These are phyloP conservation scores for Boletus rubropictus DNA, from an alignment of 768 basidiomycete species.

Conservation along the genomic window DNA sequence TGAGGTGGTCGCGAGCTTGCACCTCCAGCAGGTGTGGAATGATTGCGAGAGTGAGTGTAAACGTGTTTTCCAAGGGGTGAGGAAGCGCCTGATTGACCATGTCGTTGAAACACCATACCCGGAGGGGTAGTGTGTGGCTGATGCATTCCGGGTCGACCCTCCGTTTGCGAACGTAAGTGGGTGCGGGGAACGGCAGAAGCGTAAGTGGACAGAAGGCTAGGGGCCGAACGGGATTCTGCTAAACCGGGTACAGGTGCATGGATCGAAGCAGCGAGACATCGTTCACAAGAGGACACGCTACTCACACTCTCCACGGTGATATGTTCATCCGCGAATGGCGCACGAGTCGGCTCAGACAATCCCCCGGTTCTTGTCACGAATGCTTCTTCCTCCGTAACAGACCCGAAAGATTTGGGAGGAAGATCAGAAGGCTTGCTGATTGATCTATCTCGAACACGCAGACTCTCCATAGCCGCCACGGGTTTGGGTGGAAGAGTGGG, in stretches of 20 bases:
- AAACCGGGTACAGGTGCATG: slow-evolving; percentile 44
- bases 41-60: slow-evolving; percentile 47
- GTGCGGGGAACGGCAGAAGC: slow-evolving; percentile 24
- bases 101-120: slow-evolving; percentile 23
- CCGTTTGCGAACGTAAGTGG: slow-evolving; percentile 55
- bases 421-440: slow-evolving; percentile 11
- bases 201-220: slow-evolving; percentile 31
- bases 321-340: slow-evolving; percentile 15
- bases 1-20: slow-evolving; percentile 39
- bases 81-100: slow-evolving; percentile 41
- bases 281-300: slow-evolving; percentile 23
- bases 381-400: slow-evolving; percentile 10
- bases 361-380: slow-evolving; percentile 16
- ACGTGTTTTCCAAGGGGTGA: slow-evolving; percentile 38
- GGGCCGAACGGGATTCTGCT: slow-evolving; percentile 35
- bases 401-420: slow-evolving; percentile 8
- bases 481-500: slow-evolving; percentile 49
- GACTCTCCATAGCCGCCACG: slow-evolving; percentile 19
- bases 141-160: slow-evolving; percentile 39
- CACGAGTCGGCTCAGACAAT: slow-evolving; percentile 26
- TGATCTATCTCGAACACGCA: slow-evolving; percentile 10
- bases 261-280: slow-evolving; percentile 47
- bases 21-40: slow-evolving; percentile 50
- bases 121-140: slow-evolving; percentile 27
- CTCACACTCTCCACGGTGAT: slow-evolving; percentile 14